Conservation (phyloP, 257 asterid species). For the Solanum paucissectum region DNA sequence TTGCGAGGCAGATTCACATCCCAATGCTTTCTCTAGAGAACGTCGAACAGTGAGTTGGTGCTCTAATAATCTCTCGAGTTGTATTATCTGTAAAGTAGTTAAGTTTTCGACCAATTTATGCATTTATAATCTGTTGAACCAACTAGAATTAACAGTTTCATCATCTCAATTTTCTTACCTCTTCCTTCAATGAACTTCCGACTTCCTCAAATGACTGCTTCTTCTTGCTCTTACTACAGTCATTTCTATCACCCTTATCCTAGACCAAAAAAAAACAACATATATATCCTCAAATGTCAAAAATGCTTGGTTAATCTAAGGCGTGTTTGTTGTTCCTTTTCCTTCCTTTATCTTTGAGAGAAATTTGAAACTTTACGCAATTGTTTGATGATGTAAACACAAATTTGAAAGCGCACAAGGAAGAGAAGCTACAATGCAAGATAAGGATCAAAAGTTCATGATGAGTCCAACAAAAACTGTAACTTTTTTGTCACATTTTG, state of each 20-base stretch:
- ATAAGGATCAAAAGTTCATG: background rate
- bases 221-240: constrained; percentile 24
- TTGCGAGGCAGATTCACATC: constrained; percentile 38
- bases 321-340: background rate
- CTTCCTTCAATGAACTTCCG: constrained; percentile 59
- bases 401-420: background rate
- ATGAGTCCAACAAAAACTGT: background rate
- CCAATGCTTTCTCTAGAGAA: constrained; percentile 74
- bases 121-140: background rate
- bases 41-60: constrained; percentile 68
- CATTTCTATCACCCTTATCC: constrained; percentile 33
- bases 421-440: background rate
- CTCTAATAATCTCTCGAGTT: constrained; percentile 60
- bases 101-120: background rate
- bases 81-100: constrained; percentile 38
- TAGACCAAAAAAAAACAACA: constrained; percentile 8
- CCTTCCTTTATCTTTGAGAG: background rate
- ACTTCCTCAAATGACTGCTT: constrained; percentile 38
- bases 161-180: constrained; percentile 30
- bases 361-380: background rate
- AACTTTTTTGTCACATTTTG: background rate
- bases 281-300: background rate
- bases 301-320: background rate
- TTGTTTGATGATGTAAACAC: background rate
- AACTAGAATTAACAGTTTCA: background rate